Conservation (phyloP, 768 basidiomycete genomes). For the Pleurotus tuber-regium region DNA sequence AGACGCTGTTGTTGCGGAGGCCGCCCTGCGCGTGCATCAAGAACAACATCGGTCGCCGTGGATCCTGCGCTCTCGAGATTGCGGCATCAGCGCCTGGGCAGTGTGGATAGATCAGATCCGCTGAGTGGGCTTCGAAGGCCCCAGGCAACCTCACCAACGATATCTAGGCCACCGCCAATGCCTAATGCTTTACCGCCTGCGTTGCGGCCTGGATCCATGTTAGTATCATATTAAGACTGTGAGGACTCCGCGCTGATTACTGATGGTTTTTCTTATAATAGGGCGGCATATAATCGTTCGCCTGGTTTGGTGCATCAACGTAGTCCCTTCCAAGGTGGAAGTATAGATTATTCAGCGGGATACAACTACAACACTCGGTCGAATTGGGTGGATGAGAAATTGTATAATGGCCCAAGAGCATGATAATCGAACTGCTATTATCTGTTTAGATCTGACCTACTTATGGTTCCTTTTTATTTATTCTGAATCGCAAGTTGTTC, state of each 20-base stretch:
- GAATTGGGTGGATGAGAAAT: slow-evolving; percentile 46
- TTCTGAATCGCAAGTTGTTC: neutral
- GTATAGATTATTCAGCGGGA: slow-evolving; percentile 22
- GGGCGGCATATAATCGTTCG: slow-evolving; percentile 27
- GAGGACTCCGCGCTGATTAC: neutral
- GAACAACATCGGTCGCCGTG: slow-evolving; percentile 4
- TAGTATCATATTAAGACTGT: neutral
- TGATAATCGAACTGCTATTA: neutral
- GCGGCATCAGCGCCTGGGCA: slow-evolving; percentile 19
- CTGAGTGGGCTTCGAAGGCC: slow-evolving; percentile 17
- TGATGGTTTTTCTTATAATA: slow-evolving; percentile 16
- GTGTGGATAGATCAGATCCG: slow-evolving; percentile 19
- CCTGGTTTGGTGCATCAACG: slow-evolving; percentile 28
- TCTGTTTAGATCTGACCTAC: neutral
- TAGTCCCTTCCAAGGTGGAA: slow-evolving; percentile 20
- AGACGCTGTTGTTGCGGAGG: slow-evolving; percentile 31
- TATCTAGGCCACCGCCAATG: slow-evolving; percentile 2
- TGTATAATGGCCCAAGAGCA: slow-evolving; percentile 33
- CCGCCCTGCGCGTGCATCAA: slow-evolving; percentile 13
- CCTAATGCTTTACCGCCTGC: slow-evolving; percentile 6
- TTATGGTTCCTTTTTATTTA: neutral
- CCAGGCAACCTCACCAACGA: slow-evolving; percentile 12
- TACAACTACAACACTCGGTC: slow-evolving; percentile 28
- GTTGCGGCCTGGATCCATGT: slow-evolving; percentile 23
- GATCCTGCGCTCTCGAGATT: slow-evolving; percentile 13